Base-by-base conservation (phyloP, 805 yeast genomes). In the Danielozyma ontarioensis region DNA sequence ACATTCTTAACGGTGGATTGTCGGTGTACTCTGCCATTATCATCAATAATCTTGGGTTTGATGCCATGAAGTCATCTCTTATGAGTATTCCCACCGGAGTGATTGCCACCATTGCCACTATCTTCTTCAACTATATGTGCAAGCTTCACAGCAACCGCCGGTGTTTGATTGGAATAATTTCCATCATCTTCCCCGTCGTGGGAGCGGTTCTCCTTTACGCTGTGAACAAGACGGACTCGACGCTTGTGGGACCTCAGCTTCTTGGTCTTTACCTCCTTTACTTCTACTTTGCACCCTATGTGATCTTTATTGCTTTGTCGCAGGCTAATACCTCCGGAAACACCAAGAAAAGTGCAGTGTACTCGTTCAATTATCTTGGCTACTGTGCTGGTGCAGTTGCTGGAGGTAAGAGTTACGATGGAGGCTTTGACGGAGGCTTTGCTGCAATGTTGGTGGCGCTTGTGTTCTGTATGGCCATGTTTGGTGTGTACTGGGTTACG, bases 351-450 rank as follows among this genome's bases (percentile, higher is more conserved):
- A 36, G 64, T 12, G 55, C 53, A 16, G 51, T 56, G 16, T 56
- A 62, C 37, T 59, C 62, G 13, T 51, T 62, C 40, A 55, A 53
- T 45, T 62, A 57, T 27, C 40, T 60, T 26, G 61, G 60, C 3
- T 57, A 55, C 39, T 47, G 52, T 31, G 52, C 40, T 13, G 62
- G 61, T 11, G 54, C 55, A 18, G 34, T 57, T 19, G 40, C 46
- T 27, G 51, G 51, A 21, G 47, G 50, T 11, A 49, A 46, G 30
- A 46, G 49, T 13, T 46, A 44, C 30, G 41, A 29, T 6, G 35
- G 37, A 13, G 25, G 29, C n/a, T 49, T 41, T 35, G 39, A 38
- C 5, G 50, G 50, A 11, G 56, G 53, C 4, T 46, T 46, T 27
- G 39, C 35, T 18, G 53, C 50, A 7, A 40, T 51, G 41, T 27